Evolutionary conservation across 176 grass and related monocot species (phyloP), one percentile per base, ranked within the genome.

Genomic region (Zoysia japonica): DNA sequence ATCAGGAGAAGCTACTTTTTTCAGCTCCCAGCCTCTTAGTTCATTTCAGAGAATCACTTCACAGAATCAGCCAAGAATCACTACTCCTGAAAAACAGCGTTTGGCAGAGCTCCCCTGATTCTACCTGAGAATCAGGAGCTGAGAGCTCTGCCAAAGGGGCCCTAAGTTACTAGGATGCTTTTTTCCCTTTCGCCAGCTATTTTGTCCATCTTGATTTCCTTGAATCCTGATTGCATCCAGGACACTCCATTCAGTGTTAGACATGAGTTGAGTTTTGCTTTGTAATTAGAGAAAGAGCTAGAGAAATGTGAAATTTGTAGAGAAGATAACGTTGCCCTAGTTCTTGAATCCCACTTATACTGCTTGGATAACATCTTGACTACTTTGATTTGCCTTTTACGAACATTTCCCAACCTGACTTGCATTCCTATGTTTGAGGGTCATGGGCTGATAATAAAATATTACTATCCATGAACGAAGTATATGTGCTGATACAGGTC

Each of bases 181-280:
- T 39, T 65, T 14, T 78, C 36, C 8, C 37, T 73, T 79, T 6
- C 68, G 20, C 39, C 8, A 35, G 28, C 28, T 70, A 7, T 62
- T 80, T 50, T 67, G 57, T 71, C 41, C 19, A 11, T 72, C 19
- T n/a, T 44, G 2, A 46, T 57, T 59, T 83, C 50, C 9, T 78
- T 51, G 11, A 68, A 67, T 51, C 61, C 50, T 76, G 17, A 13
- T 79, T 35, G 16, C 61, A 12, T 17, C 37, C 65, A 20, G 50
- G 72, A 47, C 70, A 39, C 5, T 51, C 74, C 52, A 78, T 73
- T 61, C 3, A n/a, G 55, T 67, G 68, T 79, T 79, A 37, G 20
- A 20, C n/a, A 66, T 44, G 61, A 43, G 16, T 60, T 36, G 20
- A 68, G 11, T 56, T 35, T 62, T 2, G 16, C 35, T 47, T 40